Conservation (phyloP, 148 eudicot genomes). For the Cornus kousa region DNA sequence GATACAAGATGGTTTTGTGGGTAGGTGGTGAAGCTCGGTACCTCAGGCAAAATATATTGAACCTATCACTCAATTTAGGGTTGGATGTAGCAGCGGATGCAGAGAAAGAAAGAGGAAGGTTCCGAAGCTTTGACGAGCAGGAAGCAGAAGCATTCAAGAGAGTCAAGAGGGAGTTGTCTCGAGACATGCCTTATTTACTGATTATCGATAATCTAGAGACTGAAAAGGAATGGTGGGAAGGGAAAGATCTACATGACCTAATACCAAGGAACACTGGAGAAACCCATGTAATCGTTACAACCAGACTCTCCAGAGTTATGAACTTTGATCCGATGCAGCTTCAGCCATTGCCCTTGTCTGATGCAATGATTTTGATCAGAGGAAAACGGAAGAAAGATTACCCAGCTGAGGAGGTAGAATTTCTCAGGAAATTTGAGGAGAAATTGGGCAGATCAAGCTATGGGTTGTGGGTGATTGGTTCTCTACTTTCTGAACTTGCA, state of each 20-base stretch:
- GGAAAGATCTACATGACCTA: slow-evolving; percentile 72
- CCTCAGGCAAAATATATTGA: slow-evolving; percentile 74
- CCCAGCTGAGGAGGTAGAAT: slow-evolving; percentile 52
- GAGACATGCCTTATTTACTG: slow-evolving; percentile 76
- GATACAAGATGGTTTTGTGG: slow-evolving; percentile 89
- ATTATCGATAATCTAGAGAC: slow-evolving; percentile 77
- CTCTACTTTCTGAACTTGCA: slow-evolving; percentile 65
- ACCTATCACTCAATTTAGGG: slow-evolving; percentile 54
- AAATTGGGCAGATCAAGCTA: slow-evolving; percentile 68
- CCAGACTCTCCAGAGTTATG: slow-evolving; percentile 70
- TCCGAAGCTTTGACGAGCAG: slow-evolving; percentile 82
- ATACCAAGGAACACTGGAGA: slow-evolving; percentile 86
- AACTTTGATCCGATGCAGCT: slow-evolving; percentile 61
- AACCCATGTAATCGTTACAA: slow-evolving; percentile 74
- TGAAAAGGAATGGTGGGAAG: slow-evolving; percentile 94
- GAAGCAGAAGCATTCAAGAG: slow-evolving; percentile 85
- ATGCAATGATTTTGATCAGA: slow-evolving; percentile 55
- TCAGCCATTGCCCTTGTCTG: slow-evolving; percentile 55
- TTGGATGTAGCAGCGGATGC: slow-evolving; percentile 78
- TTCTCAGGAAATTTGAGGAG: slow-evolving; percentile 55
- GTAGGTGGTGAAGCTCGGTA: slow-evolving; percentile 76
- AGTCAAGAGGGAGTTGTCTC: slow-evolving; percentile 70
- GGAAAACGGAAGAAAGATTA: slow-evolving; percentile 71
- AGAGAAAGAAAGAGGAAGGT: slow-evolving; percentile 85
- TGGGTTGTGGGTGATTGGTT: slow-evolving; percentile 63